Percentiles rank a stretch among this genome's conserved stretches.
phyloP scores from a whole-genome alignment of 768 basidiomycete species.

The Dioszegia crocea region DNA sequence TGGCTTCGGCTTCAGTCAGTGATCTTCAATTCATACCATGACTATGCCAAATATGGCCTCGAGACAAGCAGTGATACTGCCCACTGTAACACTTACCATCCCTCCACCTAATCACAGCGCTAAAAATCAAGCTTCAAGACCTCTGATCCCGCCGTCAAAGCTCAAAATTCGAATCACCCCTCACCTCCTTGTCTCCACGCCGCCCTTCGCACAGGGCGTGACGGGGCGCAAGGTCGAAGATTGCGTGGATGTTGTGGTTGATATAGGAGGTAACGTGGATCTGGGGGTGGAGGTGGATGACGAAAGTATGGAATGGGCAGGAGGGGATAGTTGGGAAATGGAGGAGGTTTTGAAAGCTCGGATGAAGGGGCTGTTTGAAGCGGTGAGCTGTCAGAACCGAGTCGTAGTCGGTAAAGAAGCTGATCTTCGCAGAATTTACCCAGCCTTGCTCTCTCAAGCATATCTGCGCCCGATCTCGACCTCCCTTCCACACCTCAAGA shows the following conservation, averaged over 20 bases:
- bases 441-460: not conserved
- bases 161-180: conserved; percentile 25
- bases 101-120: conserved; percentile 3
- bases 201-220: conserved; percentile 13
- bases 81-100: not conserved
- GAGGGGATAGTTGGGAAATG: not conserved
- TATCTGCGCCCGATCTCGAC: not conserved
- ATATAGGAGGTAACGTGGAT: conserved; percentile 24
- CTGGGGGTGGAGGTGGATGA: conserved; percentile 11
- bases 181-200: conserved; percentile 11
- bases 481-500: not conserved
- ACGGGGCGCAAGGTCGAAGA: conserved; percentile 25
- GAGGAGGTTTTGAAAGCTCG: not conserved
- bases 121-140: not conserved
- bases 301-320: not conserved
- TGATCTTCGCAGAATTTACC: too few relatives aligned
- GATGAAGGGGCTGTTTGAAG: not conserved
- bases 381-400: not conserved
- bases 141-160: not conserved
- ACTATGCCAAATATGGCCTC: too few relatives aligned
- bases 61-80: not conserved
- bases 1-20: too few relatives aligned
- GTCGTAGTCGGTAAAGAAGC: too few relatives aligned
- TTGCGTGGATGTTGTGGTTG: conserved; percentile 23
- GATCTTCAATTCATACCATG: too few relatives aligned